Conservation (phyloP, 805 yeast species). For the Teunomyces funiuensis region DNA sequence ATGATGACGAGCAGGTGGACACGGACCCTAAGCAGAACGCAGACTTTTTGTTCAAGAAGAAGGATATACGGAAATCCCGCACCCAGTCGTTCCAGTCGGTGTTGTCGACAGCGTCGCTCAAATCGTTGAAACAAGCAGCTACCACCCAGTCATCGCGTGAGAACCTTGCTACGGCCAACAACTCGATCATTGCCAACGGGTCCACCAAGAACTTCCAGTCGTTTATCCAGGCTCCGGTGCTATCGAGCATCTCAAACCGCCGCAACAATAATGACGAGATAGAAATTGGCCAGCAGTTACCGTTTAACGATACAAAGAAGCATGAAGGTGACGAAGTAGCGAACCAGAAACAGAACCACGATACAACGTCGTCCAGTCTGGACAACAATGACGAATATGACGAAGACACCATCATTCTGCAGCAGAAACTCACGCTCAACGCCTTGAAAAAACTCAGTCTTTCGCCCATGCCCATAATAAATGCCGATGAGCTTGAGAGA, state of each 20-base stretch:
- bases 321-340: background rate
- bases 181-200: conserved; percentile 3
- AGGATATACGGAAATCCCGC: conserved; percentile 35
- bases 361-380: conserved; percentile 3
- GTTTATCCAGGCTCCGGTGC: conserved; percentile 47
- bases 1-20: conserved; percentile 1
- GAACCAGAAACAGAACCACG: conserved; percentile 5
- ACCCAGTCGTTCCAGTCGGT: conserved; percentile 47
- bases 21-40: conserved; percentile 6
- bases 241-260: conserved; percentile 35
- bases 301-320: conserved; percentile 29
- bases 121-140: conserved; percentile 34
- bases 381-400: conserved; percentile 25
- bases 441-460: conserved; percentile 44
- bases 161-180: background rate
- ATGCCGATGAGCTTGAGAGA: conserved; percentile 22
- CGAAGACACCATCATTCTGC: conserved; percentile 40
- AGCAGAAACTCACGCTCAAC: conserved; percentile 41
- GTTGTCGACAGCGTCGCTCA: conserved; percentile 43
- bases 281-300: conserved; percentile 43
- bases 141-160: conserved; percentile 6
- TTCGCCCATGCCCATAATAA: conserved; percentile 39
- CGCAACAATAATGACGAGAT: conserved; percentile 31
- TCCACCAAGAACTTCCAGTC: conserved; percentile 39
- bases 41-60: conserved; percentile 37